A percentile compares a stretch with the other conserved stretches of the same genome.
Conservation (phyloP, 176 grass and related monocot genomes). For the Zoysia japonica region DNA sequence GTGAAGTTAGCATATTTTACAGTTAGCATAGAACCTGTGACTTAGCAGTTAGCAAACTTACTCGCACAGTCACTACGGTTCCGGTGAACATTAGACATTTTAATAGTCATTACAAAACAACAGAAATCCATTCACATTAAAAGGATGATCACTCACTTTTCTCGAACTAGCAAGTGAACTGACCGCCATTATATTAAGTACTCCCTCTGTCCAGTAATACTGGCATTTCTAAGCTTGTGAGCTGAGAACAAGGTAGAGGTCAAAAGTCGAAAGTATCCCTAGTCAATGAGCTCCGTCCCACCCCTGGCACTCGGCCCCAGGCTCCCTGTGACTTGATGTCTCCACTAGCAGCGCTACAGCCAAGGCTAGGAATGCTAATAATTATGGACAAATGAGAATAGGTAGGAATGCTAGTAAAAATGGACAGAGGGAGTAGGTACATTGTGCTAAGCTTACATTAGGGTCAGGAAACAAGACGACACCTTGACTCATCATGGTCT, state of each 20-base stretch:
- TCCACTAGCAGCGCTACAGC: too few relatives aligned
- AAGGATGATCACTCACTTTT: background rate
- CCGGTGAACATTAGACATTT: background rate
- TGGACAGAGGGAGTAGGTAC: background rate
- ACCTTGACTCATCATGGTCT: background rate
- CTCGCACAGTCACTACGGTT: background rate
- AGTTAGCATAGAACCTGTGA: background rate
- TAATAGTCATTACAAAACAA: conserved; percentile 10
- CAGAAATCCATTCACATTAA: conserved; percentile 10
- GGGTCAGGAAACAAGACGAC: background rate
- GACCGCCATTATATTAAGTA: background rate
- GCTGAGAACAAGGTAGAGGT: too few relatives aligned
- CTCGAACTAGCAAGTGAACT: background rate
- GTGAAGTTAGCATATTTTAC: conserved; percentile 24
- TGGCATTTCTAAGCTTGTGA: too few relatives aligned
- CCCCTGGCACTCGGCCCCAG: too few relatives aligned
- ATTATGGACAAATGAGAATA: too few relatives aligned
- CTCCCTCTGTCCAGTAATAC: too few relatives aligned
- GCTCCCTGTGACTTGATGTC: too few relatives aligned
- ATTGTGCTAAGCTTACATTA: conserved; percentile 7
- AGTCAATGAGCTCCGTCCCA: too few relatives aligned
- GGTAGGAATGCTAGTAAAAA: too few relatives aligned
- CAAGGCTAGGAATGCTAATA: too few relatives aligned
- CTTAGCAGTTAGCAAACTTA: conserved; percentile 10
- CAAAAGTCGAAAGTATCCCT: too few relatives aligned